Evolutionary conservation across 805 yeast species (phyloP).

Genomic region (Myxozyma geophila): DNA sequence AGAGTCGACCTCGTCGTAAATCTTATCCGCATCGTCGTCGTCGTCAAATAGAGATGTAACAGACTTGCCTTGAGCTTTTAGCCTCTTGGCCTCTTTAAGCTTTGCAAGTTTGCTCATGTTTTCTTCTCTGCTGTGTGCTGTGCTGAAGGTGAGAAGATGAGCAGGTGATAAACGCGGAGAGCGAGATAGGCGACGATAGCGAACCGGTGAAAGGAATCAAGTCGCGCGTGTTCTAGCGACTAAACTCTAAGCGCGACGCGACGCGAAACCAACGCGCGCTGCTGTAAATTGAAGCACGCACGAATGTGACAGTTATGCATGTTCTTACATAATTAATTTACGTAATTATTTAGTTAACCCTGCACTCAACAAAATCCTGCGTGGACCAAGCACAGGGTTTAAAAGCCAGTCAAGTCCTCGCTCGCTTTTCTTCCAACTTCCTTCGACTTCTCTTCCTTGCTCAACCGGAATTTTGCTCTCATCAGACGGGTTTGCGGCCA

Average conservation of each 20-base stretch:
- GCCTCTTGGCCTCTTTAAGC: conserved; percentile 56
- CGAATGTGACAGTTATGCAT: too few relatives aligned
- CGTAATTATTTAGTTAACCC: not conserved
- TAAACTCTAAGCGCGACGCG: not conserved
- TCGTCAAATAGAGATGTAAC: conserved; percentile 53
- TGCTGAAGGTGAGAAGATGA: not conserved
- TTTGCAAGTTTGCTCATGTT: conserved; percentile 10
- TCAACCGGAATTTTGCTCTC: not conserved
- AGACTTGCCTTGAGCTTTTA: conserved; percentile 63
- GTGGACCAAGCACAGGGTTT: too few relatives aligned
- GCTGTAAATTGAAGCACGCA: too few relatives aligned
- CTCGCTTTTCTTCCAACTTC: not conserved
- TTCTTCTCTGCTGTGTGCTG: not conserved
- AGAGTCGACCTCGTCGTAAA: conserved; percentile 90
- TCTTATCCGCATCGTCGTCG: conserved; percentile 54
- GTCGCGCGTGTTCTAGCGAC: not conserved
- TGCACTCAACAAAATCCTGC: not conserved
- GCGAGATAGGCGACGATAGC: not conserved
- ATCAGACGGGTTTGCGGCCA: not conserved
- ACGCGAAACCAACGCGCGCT: not conserved
- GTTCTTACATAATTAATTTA: not conserved
- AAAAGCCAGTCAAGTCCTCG: not conserved
- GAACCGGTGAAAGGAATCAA: not conserved
- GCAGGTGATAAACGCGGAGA: not conserved
- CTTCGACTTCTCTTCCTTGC: not conserved